phyloP scores from a whole-genome alignment of 768 basidiomycete genomes.

The Collybia mongolica region DNA sequence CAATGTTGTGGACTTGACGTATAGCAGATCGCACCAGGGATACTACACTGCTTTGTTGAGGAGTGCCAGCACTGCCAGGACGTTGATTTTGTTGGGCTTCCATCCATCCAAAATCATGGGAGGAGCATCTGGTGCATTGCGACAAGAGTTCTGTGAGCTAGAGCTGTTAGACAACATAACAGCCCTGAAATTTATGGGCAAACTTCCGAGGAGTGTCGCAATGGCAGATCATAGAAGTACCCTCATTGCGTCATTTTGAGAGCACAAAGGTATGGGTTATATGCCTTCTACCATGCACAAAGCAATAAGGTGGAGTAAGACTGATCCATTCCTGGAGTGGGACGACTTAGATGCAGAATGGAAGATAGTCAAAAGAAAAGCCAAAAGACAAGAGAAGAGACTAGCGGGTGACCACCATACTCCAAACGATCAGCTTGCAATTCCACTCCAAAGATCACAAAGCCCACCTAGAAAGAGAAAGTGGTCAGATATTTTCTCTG shows the following conservation, averaged over 20 bases:
- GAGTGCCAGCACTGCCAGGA: conserved; percentile 18
- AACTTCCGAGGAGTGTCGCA: conserved; percentile 11
- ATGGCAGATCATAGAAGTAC: conserved; percentile 11
- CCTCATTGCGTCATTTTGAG: conserved; percentile 1
- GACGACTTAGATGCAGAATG: not conserved
- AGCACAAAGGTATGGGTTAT: conserved; percentile 9
- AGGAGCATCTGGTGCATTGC: conserved; percentile 19
- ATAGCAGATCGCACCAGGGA: not conserved
- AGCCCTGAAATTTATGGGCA: conserved; percentile 16
- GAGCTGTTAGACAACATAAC: conserved; percentile 36
- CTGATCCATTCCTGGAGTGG: conserved; percentile 5
- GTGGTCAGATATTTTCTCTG: too few relatives aligned
- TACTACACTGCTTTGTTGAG: not conserved
- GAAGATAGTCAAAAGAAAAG: too few relatives aligned
- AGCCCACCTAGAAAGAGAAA: too few relatives aligned
- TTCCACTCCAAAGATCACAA: too few relatives aligned
- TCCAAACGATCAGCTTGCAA: too few relatives aligned
- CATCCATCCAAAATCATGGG: conserved; percentile 17
- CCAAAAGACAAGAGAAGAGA: too few relatives aligned
- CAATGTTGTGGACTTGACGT: conserved; percentile 25
- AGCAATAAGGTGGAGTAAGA: conserved; percentile 4
- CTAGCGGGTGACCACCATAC: too few relatives aligned
- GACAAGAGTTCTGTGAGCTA: conserved; percentile 31
- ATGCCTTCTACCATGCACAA: conserved; percentile 6
- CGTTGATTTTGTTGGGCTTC: conserved; percentile 28